Evolutionary conservation across 148 eudicot species (phyloP).

Genomic region (Mesembryanthemum crystallinum): DNA sequence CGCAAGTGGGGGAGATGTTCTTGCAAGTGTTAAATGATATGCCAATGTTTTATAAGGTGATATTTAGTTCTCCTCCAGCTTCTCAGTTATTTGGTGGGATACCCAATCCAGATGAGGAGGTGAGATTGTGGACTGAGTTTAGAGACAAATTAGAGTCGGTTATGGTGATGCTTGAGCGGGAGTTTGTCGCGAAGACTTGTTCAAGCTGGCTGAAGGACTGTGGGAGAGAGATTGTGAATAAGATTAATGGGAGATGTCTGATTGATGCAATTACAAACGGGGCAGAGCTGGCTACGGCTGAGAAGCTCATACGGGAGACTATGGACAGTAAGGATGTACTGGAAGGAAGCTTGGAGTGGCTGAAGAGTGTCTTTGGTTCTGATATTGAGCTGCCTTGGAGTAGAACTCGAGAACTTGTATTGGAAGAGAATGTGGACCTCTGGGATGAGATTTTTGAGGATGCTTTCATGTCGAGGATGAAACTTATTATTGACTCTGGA

Average conservation of each 20-base stretch:
- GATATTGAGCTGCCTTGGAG: slow-evolving; percentile 97
- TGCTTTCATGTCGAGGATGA: slow-evolving; percentile 85
- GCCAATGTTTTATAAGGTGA: slow-evolving; percentile 87
- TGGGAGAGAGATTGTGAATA: slow-evolving; percentile 71
- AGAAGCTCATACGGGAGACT: slow-evolving; percentile 77
- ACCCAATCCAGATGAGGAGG: slow-evolving; percentile 86
- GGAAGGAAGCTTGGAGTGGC: slow-evolving; percentile 94
- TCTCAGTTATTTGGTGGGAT: slow-evolving; percentile 95
- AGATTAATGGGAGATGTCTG: slow-evolving; percentile 65
- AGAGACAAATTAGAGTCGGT: slow-evolving; percentile 70
- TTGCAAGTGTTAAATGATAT: slow-evolving; percentile 83
- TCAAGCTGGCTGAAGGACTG: slow-evolving; percentile 87
- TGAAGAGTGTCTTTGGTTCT: slow-evolving; percentile 89
- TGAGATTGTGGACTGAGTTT: slow-evolving; percentile 75
- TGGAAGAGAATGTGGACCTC: slow-evolving; percentile 79
- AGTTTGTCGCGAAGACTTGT: slow-evolving; percentile 64
- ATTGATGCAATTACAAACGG: slow-evolving; percentile 79
- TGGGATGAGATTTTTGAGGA: slow-evolving; percentile 98
- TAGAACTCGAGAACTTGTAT: slow-evolving; percentile 85
- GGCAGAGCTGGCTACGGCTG: slow-evolving; percentile 75
- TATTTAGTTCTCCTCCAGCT: slow-evolving; percentile 82
- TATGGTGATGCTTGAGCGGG: slow-evolving; percentile 69
- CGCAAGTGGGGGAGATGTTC: slow-evolving; percentile 88
- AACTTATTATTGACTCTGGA: slow-evolving; percentile 57
- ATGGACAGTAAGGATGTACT: slow-evolving; percentile 88